A percentile compares a stretch with the other conserved stretches of the same genome.
Conservation (phyloP, 768 basidiomycete species). For the Russula sp. region DNA sequence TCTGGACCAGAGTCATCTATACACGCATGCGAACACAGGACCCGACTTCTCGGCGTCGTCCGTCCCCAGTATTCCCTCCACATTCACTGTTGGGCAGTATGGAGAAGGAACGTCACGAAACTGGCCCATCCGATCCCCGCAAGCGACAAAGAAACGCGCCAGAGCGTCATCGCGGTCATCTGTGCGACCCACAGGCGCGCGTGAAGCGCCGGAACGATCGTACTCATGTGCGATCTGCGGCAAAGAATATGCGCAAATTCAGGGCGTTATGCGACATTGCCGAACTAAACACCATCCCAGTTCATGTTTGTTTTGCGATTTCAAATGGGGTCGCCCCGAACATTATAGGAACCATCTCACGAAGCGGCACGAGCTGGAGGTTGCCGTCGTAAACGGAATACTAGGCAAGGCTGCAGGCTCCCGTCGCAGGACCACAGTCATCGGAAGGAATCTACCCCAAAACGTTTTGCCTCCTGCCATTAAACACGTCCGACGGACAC, state of each 20-base stretch:
- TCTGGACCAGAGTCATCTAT: neutral
- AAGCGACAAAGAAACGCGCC: too few species aligned
- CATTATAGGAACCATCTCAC: neutral
- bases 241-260: neutral
- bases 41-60: neutral
- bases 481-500: neutral
- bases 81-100: too few species aligned
- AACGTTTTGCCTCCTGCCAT: neutral
- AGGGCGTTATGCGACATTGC: neutral
- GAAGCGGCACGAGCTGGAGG: neutral
- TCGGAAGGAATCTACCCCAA: neutral
- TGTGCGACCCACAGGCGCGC: too few species aligned
- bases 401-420: neutral
- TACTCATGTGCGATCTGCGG: neutral
- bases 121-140: too few species aligned
- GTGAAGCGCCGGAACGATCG: too few species aligned
- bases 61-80: neutral
- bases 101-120: too few species aligned
- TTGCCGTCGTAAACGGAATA: neutral
- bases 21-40: neutral
- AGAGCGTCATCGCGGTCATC: too few species aligned
- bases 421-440: neutral
- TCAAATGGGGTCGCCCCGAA: neutral
- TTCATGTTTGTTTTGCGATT: neutral
- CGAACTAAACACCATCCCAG: neutral